Base-by-base conservation (phyloP, 768 basidiomycete genomes). In the Auriscalpium vulgare region DNA sequence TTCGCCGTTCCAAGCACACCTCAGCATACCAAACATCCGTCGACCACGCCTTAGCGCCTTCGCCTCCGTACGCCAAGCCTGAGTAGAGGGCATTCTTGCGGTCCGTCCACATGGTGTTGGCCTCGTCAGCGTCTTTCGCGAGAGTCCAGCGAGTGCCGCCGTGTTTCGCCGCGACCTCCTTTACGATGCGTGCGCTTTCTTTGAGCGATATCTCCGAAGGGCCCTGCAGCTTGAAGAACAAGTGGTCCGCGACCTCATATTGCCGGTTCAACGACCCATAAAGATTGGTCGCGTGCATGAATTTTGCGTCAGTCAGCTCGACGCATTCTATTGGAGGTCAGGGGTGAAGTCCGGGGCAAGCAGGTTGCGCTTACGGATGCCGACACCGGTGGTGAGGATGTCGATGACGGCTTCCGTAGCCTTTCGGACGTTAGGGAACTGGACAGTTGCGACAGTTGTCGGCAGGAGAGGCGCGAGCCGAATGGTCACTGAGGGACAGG, bases 161-260 rank as follows among this genome's bases (percentile, higher is more conserved):
- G 56, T 93, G 77, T 64, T 78, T 80, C 66, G 76, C 74, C 9
- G 80, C 76, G 35, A 91, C 74, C 50, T 69, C 70, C 59, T 82
- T 73, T 23, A 86, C 82, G 14, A 85, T 74, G 7, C 72, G 70
- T 0, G 84, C 80, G 0, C 84, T 82, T 60, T 87, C 86, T 2
- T 72, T 66, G n/a, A 91, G 70, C 3, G 83, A 77, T 2, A 76
- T 71, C 1, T 74, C 71, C 1, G 83, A 79, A 9, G 84, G 78
- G 10, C 88, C 88, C 63, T 91, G 88, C 67, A 95, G 83, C 68
- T 93, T 91, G 78, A 95, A 88, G 73, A 92, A 91, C 10, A 95
- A 75, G 19, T 79, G 82, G 65, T 91, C 88, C 29, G 59, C 53
- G 36, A 66, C 63, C 55, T 55, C 62, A 36, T 63, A 58, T 37